phyloP scores from a whole-genome alignment of 371 early-diverging fungal species.

The Mortierella sp. region DNA sequence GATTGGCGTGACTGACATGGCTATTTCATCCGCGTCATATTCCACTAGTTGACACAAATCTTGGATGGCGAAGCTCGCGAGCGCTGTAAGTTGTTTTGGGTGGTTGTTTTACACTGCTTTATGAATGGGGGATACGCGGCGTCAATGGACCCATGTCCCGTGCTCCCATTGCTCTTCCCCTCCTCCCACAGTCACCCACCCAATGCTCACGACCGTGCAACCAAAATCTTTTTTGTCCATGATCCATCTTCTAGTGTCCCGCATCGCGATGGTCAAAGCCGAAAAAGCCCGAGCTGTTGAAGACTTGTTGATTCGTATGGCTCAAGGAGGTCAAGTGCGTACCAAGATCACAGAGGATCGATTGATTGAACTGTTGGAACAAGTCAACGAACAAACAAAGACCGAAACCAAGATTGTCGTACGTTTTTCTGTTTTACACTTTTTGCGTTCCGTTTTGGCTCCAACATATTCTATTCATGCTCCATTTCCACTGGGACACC shows the following conservation, averaged over 20 bases:
- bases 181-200: too few species aligned
- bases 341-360: constrained; percentile 85
- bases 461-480: too few species aligned
- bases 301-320: constrained; percentile 91
- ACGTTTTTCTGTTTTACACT: constrained; percentile 32
- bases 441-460: too few species aligned
- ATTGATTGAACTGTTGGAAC: constrained; percentile 86
- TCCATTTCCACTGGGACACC: too few species aligned
- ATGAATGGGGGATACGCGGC: neutral
- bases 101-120: neutral
- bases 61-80: constrained; percentile 88
- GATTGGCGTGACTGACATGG: too few species aligned
- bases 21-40: too few species aligned
- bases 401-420: constrained; percentile 84
- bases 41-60: constrained; percentile 78
- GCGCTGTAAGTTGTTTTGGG: constrained; percentile 70
- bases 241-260: constrained; percentile 65
- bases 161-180: too few species aligned
- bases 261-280: constrained; percentile 91
- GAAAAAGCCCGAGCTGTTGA: constrained; percentile 92
- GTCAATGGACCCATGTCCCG: too few species aligned
- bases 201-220: too few species aligned
- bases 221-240: neutral
- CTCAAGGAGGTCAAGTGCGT: constrained; percentile 84
- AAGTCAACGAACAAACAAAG: constrained; percentile 79